Evolutionary conservation across 73 alveolate species (phyloP), one percentile per base, ranked within the genome.

Genomic region (Blepharisma stoltei): DNA sequence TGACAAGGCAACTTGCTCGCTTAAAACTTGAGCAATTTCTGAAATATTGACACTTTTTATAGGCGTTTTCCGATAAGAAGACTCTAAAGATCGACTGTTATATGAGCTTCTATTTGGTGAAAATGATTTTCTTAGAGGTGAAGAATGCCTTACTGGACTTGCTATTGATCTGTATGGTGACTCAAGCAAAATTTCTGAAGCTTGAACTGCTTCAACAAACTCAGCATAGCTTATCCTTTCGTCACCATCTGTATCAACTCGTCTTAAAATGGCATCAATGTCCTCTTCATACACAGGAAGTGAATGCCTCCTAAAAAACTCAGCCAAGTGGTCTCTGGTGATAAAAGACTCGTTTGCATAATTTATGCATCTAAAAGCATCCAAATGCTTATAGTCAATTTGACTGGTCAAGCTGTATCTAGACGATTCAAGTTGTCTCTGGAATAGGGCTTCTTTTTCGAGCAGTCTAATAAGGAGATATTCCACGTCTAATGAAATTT

Each of bases 231-330:
- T 41, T 6, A 77, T 6, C 20, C 25, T 43, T 23, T 65, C 79
- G 25, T 78, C 86, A 18, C 75, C 78, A 69, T 78, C 86, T 6
- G n/a, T 14, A 50, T 78, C 86, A 44, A 78, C 68, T 78, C 90
- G 78, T 41, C 85, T 66, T 49, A 83, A 71, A 8, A 83, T 11
- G 6, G 84, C 70, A 53, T 83, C 90, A 37, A 69, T 77, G 37
- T 83, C 90, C 8, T 78, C 66, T 21, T 69, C 73, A 67, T 47
- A 41, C 2, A 77, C 66, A 6, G 6, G 8, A 5, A 43, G 45
- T 7, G 81, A 80, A 60, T 71, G 38, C 55, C 71, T 48, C 37
- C 66, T 83, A 21, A 83, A 37, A 54, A 83, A 83, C 14, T 25
- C 41, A 67, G 27, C 77, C 2, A 83, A 43, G 66, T 77, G 80